Base-by-base conservation (phyloP, 306 rosid genomes). In the Vigna hirtella region DNA sequence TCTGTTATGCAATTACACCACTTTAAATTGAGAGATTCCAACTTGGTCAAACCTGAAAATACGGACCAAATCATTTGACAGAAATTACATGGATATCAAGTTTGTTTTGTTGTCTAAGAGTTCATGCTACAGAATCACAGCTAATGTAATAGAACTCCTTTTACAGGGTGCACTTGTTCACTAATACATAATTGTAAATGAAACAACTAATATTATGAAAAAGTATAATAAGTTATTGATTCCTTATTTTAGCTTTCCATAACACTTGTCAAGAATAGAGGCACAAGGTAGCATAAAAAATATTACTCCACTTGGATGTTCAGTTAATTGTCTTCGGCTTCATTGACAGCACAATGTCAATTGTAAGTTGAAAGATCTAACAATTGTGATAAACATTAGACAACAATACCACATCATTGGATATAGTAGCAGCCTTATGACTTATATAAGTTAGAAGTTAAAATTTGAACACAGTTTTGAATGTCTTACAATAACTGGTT, bases 1-100 rank as follows among this genome's bases (percentile, higher is more conserved):
- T 95, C 89, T 43, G 91, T 87, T 73, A 95, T 87, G 89, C 93
- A 91, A 78, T 91, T 93, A 78, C 99, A 93, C 94, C 99, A 95
- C 87, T 91, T 95, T 56, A 95, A 80, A 93, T 95, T 95, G 70
- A 95, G 93, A 83, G 96, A 95, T 79, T 92, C 96, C 86, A 95
- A 84, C 76, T 88, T 92, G 48, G 80, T 81, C 77, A 95, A 88
- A 83, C 92, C 98, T 95, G 90, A 67, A 73, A 64, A 69, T 49
- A 43, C 68, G 79, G n/a, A 77, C 20, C 67, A 50, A 24, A 77
- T 56, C 38, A 75, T 26, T 76, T 26, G 63, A 62, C 28, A 52
- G 51, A 56, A 69, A 30, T 70, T 59, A n/a, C 36, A 51, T 28
- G 62, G 40, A 71, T 53, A 77, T 47, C 74, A 77, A 76, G 24